phyloP scores from a whole-genome alignment of 192 early-diverging fungal species.

The Coemansia sp. region DNA sequence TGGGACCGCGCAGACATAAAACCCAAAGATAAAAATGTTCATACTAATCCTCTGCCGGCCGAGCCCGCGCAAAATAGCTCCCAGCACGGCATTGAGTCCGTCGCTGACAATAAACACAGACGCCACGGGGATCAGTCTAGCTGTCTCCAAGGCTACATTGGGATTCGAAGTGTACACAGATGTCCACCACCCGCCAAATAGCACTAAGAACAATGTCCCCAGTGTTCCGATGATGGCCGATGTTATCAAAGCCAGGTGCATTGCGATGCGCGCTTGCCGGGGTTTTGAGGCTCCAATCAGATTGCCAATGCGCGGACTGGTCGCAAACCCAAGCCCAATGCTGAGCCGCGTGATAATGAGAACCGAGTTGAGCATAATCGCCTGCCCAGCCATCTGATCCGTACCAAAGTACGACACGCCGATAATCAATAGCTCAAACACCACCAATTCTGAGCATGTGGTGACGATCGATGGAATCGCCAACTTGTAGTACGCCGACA shows the following conservation, averaged over 20 bases:
- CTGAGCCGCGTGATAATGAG: conserved; percentile 56
- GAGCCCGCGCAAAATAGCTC: conserved; percentile 59
- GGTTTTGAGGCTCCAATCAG: conserved; percentile 47
- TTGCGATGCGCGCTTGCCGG: conserved; percentile 21
- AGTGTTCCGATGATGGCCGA: conserved; percentile 13
- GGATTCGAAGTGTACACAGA: conserved; percentile 68
- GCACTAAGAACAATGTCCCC: background rate
- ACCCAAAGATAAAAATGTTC: conserved; percentile 56
- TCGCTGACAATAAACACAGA: conserved; percentile 68
- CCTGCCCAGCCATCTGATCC: conserved; percentile 60
- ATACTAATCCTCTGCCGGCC: conserved; percentile 59
- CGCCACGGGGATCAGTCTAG: conserved; percentile 68
- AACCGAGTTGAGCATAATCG: conserved; percentile 60
- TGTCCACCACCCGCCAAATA: conserved; percentile 49
- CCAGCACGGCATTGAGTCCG: conserved; percentile 62
- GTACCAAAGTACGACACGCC: conserved; percentile 61
- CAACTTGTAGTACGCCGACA: conserved; percentile 60
- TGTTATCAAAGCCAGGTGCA: conserved; percentile 22
- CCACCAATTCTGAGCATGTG: conserved; percentile 69
- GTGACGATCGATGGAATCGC: conserved; percentile 76
- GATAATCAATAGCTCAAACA: conserved; percentile 51
- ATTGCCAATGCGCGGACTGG: conserved; percentile 60
- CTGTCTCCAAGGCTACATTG: conserved; percentile 66
- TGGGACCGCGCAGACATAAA: conserved; percentile 60
- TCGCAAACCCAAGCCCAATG: conserved; percentile 58